Base-by-base conservation (phyloP, 2,329 filamentous ascomycete species). In the Capronia epimyces region DNA sequence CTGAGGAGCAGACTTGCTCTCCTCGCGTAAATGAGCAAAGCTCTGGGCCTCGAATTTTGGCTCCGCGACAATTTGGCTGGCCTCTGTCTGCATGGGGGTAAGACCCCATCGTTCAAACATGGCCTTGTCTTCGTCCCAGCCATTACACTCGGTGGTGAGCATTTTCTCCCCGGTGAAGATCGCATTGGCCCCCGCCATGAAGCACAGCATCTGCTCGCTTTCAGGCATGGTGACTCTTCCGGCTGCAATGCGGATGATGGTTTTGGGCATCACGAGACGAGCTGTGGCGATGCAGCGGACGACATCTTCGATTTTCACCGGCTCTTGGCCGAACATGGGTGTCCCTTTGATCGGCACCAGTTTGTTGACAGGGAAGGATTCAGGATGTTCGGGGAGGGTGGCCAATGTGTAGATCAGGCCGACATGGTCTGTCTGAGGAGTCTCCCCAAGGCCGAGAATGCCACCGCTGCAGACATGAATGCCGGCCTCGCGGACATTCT, bases 81-180 rank as follows among this genome's bases (percentile, higher is more conserved):
- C 60, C 40, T 62, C 58, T 3, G 60, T 72, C 57, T 74, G 70
- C 88, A 95, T 95, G 1, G 89, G 86, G 63, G 80, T 76, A 52
- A 93, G 71, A 0, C 89, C 89, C 86, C 88, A 95, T 45, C 81
- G 78, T 1, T 83, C 79, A 71, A 95, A 94, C 82, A 95, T 87
- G 36, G 74, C 82, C 56, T 80, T 83, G 64, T 95, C 89, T 69
- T 94, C 87, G 56, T 93, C 88, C 87, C 87, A 95, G 24, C 88
- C 87, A 60, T 88, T 90, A 66, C 88, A 94, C 50, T 89, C 87
- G 0, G 89, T 95, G 3, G 89, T 95, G 70, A 95, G 68, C 89
- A 95, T 95, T 77, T 91, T 95, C 73, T 95, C 89, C 7, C 89
- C 89, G 0, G 89, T 95, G 66, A 95, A 95, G 27, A 95, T 85